Evolutionary conservation across 345 rosid genomes (phyloP), one percentile per base, ranked within the genome.

Genomic region (Gossypium sturtianum): DNA sequence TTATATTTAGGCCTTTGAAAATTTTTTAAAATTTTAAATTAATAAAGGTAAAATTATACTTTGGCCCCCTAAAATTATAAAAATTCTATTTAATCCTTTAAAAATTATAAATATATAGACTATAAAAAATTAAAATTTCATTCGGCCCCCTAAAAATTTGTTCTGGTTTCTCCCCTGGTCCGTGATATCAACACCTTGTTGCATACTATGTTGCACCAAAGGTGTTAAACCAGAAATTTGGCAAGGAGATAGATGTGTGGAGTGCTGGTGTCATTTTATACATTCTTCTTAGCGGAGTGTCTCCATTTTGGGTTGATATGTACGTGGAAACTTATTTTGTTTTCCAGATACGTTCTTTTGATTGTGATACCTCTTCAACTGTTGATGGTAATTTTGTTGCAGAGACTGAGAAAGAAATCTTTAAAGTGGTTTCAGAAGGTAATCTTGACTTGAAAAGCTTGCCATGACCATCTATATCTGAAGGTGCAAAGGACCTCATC

Each of bases 161-260:
- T 23, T 23, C 1, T 23, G 23, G 23, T 0, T 23, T 23, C 23
- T 1, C 23, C 23, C 1, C 0, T 23, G 1, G 1, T 29, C 38
- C 6, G 1, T 29, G 38, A 29, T 5, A 29, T 29, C 4, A 29
- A 29, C 38, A 29, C 38, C 38, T 29, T 53, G 57, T 86, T 2
- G 98, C 97, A 12, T 91, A 95, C 82, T 95, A 93, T 64, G 86
- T 95, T 69, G 99, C 98, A 61, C 98, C 99, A 6, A 96, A 95
- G 84, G 93, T 91, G 29, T 76, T 93, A 81, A 68, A 62, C n/a
- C 75, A 75, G 63, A 90, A 74, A 44, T 95, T 91, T 63, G 98
- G 97, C 20, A 93, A 91, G 88, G 97, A 93, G 77, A 91, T 88
- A 4, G 96, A 95, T 76, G 83, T 93, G 45, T 95, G 99, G 98